Percentiles rank a stretch among this genome's conserved stretches.
Conservation (phyloP, 306 rosid genomes). For the Dalbergia cultrata region DNA sequence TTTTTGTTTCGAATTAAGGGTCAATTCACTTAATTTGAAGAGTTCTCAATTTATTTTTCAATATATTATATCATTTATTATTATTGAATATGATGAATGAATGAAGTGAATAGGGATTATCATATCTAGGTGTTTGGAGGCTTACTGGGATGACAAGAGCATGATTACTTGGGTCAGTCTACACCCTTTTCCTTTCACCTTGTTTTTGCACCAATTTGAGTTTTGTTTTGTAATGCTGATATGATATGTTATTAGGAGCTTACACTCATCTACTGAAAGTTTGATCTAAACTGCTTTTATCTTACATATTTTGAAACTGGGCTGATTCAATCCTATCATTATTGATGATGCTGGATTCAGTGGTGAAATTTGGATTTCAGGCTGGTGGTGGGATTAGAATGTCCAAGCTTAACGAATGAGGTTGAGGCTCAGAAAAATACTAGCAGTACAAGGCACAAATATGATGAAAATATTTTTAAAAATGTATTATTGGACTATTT, state of each 20-base stretch:
- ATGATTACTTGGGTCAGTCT: no score
- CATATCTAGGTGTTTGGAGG: no score
- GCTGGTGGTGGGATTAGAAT: background rate
- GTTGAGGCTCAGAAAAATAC: background rate
- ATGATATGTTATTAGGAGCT: background rate
- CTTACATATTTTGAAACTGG: conserved; percentile 22
- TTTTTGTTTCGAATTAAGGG: no score
- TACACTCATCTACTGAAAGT: conserved; percentile 25
- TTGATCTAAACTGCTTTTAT: background rate
- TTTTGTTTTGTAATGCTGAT: background rate
- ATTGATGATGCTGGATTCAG: background rate
- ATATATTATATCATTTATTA: no score
- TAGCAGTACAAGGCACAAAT: background rate
- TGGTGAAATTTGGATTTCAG: conserved; percentile 6
- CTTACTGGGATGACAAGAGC: no score
- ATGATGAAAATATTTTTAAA: background rate
- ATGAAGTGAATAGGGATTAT: no score
- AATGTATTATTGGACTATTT: background rate
- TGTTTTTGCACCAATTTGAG: background rate
- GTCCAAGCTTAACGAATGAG: background rate
- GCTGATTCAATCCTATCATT: background rate
- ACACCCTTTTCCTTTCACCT: background rate
- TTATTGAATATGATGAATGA: no score
- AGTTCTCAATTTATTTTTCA: no score
- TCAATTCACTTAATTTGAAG: no score